Conservation (phyloP, 306 rosid species). For the Cucumis melo region DNA sequence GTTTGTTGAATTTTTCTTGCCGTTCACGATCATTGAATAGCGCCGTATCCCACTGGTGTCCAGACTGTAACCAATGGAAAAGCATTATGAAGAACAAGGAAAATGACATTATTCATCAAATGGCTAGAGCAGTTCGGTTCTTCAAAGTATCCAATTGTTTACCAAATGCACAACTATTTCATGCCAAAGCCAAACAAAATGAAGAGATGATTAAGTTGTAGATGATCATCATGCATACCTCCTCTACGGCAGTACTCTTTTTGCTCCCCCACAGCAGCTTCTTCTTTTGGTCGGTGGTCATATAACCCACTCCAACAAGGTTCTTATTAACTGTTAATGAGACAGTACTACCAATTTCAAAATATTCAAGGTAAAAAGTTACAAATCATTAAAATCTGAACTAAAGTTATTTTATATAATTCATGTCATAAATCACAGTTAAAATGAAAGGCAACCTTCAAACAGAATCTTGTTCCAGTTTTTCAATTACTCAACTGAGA, state of each 20-base stretch:
- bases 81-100: slow-evolving; percentile 1
- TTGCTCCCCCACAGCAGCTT: slow-evolving; percentile 93
- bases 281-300: slow-evolving; percentile 97
- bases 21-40: slow-evolving; percentile 70
- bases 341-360: background rate
- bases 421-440: background rate
- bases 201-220: background rate
- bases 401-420: background rate
- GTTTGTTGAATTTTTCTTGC: slow-evolving; percentile 95
- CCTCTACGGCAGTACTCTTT: slow-evolving; percentile 53
- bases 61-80: slow-evolving; percentile 39
- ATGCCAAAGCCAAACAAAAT: background rate
- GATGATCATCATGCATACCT: slow-evolving; percentile 32
- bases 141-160: background rate
- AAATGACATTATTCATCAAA: background rate
- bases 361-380: background rate
- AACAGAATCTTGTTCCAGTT: background rate
- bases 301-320: slow-evolving; percentile 50
- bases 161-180: background rate
- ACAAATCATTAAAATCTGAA: background rate
- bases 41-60: slow-evolving; percentile 73
- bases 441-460: background rate
- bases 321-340: slow-evolving; percentile 58
- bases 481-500: background rate
- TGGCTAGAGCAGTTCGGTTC: background rate